phyloP scores from a whole-genome alignment of 2,329 filamentous ascomycete genomes.

The Ceratocystis destructans region DNA sequence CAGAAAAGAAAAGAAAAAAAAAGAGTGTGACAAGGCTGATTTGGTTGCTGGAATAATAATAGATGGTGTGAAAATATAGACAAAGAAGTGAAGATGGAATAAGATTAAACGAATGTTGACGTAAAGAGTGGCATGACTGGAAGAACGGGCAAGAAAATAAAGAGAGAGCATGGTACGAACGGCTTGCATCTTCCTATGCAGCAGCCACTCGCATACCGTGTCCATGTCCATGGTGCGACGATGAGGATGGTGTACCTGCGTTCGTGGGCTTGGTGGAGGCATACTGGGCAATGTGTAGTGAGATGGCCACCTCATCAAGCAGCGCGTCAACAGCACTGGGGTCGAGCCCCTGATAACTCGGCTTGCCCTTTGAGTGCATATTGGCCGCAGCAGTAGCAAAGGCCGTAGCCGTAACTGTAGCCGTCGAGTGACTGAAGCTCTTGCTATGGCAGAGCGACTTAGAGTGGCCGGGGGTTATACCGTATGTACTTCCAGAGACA shows the following conservation, averaged over 20 bases:
- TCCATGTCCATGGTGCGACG: conserved; percentile 1
- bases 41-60: background rate
- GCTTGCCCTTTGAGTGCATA: background rate
- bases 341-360: background rate
- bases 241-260: background rate
- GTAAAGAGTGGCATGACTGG: background rate
- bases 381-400: background rate
- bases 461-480: background rate
- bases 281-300: conserved; percentile 15
- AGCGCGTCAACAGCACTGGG: conserved; percentile 13
- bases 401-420: background rate
- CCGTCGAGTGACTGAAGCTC: conserved; percentile 3
- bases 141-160: conserved; percentile 11
- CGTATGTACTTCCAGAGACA: too few relatives aligned
- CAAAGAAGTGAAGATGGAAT: background rate
- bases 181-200: background rate
- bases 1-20: background rate
- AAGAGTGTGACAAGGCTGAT: background rate
- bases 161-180: background rate
- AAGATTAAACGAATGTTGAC: conserved; percentile 4
- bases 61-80: background rate
- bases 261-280: background rate
- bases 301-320: conserved; percentile 16
- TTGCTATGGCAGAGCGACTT: background rate
- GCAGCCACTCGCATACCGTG: background rate